Percentiles rank a stretch among this genome's conserved stretches.
Evolutionary conservation across 305 asterid species (phyloP).

Genomic region (Rubia tinctorum): DNA sequence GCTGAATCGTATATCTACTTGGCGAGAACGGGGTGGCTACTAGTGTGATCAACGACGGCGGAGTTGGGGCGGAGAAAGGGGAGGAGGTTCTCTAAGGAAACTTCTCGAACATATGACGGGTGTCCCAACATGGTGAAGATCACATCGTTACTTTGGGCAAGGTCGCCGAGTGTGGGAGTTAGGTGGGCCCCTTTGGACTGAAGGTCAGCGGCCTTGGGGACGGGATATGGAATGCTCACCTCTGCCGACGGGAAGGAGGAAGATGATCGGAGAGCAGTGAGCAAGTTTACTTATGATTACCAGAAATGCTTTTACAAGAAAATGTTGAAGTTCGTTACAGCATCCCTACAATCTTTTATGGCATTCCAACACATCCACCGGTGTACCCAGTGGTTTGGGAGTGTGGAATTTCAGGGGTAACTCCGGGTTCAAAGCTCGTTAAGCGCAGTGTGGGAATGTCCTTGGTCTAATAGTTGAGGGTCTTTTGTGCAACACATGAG

Average conservation of each 20-base stretch:
- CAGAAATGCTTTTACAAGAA: background rate
- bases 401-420: too few species aligned
- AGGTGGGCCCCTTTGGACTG: conserved; percentile 73
- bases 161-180: conserved; percentile 43
- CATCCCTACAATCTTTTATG: too few species aligned
- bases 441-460: too few species aligned
- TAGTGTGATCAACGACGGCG: conserved; percentile 72
- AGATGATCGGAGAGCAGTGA: background rate
- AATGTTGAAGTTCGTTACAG: background rate
- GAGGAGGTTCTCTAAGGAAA: conserved; percentile 50
- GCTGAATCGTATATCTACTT: conserved; percentile 42
- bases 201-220: conserved; percentile 45
- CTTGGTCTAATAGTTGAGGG: too few species aligned
- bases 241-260: background rate
- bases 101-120: conserved; percentile 75
- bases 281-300: background rate
- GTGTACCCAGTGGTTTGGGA: too few species aligned
- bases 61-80: conserved; percentile 45
- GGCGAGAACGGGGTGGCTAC: conserved; percentile 74
- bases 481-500: too few species aligned
- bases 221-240: conserved; percentile 42
- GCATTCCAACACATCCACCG: too few species aligned
- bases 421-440: too few species aligned
- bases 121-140: conserved; percentile 82
- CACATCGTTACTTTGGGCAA: conserved; percentile 49